Evolutionary conservation across 257 asterid species (phyloP), one percentile per base, ranked within the genome.

Genomic region (Cynanchum wilfordii): DNA sequence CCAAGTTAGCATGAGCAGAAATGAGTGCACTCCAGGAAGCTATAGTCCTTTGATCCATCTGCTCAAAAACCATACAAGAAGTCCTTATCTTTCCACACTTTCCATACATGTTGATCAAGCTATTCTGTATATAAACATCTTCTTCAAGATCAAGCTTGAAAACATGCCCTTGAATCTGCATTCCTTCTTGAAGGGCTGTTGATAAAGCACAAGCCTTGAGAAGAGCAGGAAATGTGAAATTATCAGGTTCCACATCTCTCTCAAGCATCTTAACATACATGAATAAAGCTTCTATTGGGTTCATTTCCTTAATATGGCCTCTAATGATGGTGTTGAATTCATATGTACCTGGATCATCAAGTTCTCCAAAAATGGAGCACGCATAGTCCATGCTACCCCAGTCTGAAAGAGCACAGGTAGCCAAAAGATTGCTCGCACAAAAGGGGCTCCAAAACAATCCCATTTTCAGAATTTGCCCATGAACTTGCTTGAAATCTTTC

Each of bases 371-470:
- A 72, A 92, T 83, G 45, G 96, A 84, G 86, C 87, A 81, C 0
- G 98, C 98, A 15, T 92, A 90, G 30, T 85, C 96, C 92, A 92
- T 87, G 83, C 96, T 92, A 56, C 96, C 90, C 96, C 94, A 92
- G 29, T 84, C 88, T 25, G 96, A 80, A 20, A 87, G 87, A 30
- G 98, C 96, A 85, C 96, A 87, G 36, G 96, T 77, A 29, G 96
- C 68, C 30, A 90, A 73, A 71, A 92, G 94, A 84, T 80, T 90
- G 89, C 91, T 85, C 15, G 87, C 82, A 65, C 88, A 88, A 40
- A 82, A 84, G 38, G 96, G 77, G 82, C 86, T 83, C 75, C 82
- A 81, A 40, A 84, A 76, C 5, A 92, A 65, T 51, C 98, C 98
- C 63, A 82, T n/a, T 68, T 92, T 92, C 73, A 92, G 77, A 75